Conservation (phyloP, 306 rosid species). For the Quercus rubra region DNA sequence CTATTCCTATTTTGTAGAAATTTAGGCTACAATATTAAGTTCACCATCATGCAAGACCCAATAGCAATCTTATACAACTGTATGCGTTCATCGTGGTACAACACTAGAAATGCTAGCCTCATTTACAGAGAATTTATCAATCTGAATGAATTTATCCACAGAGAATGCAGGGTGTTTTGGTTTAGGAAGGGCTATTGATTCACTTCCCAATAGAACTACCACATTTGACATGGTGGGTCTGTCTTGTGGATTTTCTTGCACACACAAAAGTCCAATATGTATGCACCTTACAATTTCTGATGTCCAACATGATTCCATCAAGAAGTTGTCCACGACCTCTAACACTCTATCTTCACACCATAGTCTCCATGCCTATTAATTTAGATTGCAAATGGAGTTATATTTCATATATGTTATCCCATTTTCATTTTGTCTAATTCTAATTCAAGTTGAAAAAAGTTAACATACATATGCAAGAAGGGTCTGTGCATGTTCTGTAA, state of each 20-base stretch:
- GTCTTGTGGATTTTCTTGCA: conserved; percentile 45
- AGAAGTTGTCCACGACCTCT: conserved; percentile 38
- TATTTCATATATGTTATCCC: no score
- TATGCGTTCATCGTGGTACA: conserved; percentile 10
- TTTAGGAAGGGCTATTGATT: conserved; percentile 30
- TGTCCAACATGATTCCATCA: conserved; percentile 15
- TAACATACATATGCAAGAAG: conserved; percentile 47
- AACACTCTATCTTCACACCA: conserved; percentile 39
- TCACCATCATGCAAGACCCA: no score
- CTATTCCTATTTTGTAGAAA: no score
- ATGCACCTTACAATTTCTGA: conserved; percentile 34
- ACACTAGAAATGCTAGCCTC: conserved; percentile 13
- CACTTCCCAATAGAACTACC: conserved; percentile 34
- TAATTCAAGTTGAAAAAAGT: neutral
- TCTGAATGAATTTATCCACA: conserved; percentile 8
- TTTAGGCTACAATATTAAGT: no score
- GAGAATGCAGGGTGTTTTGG: conserved; percentile 49
- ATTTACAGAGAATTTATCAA: conserved; percentile 13
- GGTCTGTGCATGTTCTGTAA: conserved; percentile 33
- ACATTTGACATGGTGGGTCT: conserved; percentile 56
- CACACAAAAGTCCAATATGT: conserved; percentile 52
- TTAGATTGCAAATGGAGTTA: no score
- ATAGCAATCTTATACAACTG: no score
- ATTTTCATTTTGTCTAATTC: no score
- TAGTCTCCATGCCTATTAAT: conserved; percentile 48